A percentile compares a stretch with the other conserved stretches of the same genome.
Conservation (phyloP, 352 stramenopile species). For the Phytophthora hibernalis region DNA sequence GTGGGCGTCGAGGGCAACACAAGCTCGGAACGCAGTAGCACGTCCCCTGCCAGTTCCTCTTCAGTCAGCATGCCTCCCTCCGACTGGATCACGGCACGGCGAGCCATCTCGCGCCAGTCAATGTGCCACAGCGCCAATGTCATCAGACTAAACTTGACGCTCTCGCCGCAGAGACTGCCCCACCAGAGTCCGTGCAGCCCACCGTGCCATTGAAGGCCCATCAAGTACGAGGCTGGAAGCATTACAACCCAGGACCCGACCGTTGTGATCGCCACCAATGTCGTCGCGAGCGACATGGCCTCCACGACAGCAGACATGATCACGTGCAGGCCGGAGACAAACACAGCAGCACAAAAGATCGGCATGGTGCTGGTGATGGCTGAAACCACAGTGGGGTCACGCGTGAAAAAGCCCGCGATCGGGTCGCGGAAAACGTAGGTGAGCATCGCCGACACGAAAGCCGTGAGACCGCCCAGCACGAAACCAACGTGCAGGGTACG, state of each 20-base stretch:
- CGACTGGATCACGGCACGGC: conserved; percentile 66
- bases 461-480: conserved; percentile 61
- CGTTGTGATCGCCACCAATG: conserved; percentile 73
- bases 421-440: conserved; percentile 56
- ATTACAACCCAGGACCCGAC: conserved; percentile 77
- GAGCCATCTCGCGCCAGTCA: conserved; percentile 77
- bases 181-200: conserved; percentile 78
- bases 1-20: conserved; percentile 67
- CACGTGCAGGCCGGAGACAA: conserved; percentile 79
- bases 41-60: conserved; percentile 67
- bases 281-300: conserved; percentile 80
- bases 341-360: conserved; percentile 76
- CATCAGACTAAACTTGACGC: conserved; percentile 78
- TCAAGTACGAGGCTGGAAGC: conserved; percentile 63
- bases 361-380: conserved; percentile 68
- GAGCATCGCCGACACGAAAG: conserved; percentile 56
- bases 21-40: conserved; percentile 63
- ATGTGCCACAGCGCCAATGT: conserved; percentile 59
- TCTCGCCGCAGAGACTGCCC: conserved; percentile 75
- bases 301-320: conserved; percentile 82
- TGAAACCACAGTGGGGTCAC: conserved; percentile 53
- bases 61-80: conserved; percentile 51
- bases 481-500: conserved; percentile 72
- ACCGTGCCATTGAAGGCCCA: conserved; percentile 58
- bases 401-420: conserved; percentile 75